Percentiles rank a stretch among this genome's conserved stretches.
These are phyloP conservation scores for Skeletonema potamos DNA, from an alignment of 108 stramenopile genomes.

Conservation along the genomic window DNA sequence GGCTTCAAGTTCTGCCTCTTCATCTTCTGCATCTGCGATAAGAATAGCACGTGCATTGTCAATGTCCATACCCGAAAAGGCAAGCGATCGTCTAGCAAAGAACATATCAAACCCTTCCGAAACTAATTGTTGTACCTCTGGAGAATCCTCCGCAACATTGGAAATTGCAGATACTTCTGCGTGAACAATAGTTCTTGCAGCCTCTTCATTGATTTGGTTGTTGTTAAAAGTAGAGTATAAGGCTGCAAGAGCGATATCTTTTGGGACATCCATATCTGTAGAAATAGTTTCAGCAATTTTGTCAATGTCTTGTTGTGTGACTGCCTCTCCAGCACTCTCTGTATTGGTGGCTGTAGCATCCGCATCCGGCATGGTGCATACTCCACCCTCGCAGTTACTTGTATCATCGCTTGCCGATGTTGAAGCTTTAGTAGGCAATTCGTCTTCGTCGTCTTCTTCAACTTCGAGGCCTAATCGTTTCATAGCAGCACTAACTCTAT, in stretches of 20 bases:
- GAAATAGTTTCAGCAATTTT: slow-evolving; percentile 54
- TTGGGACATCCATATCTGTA: slow-evolving; percentile 62
- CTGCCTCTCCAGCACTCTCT: neutral
- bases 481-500: slow-evolving; percentile 81
- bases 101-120: slow-evolving; percentile 71
- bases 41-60: slow-evolving; percentile 85
- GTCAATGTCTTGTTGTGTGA: slow-evolving; percentile 29
- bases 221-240: slow-evolving; percentile 58
- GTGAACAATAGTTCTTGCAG: slow-evolving; percentile 70
- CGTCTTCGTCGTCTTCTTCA: neutral
- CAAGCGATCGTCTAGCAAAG: slow-evolving; percentile 69
- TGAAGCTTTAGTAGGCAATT: slow-evolving; percentile 17
- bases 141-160: slow-evolving; percentile 58
- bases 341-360: slow-evolving; percentile 1
- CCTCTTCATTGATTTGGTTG: slow-evolving; percentile 49
- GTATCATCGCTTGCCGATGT: neutral
- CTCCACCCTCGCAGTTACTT: slow-evolving; percentile 62
- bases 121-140: slow-evolving; percentile 48
- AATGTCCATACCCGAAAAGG: slow-evolving; percentile 77
- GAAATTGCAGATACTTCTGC: slow-evolving; percentile 69
- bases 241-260: slow-evolving; percentile 70
- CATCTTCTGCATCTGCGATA: slow-evolving; percentile 81
- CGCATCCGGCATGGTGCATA: slow-evolving; percentile 45
- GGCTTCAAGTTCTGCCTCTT: slow-evolving; percentile 50
- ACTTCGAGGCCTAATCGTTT: slow-evolving; percentile 59